These are phyloP conservation scores for Annulohypoxylon stygium DNA, from an alignment of 495 filamentous ascomycete genomes.

Conservation along the genomic window DNA sequence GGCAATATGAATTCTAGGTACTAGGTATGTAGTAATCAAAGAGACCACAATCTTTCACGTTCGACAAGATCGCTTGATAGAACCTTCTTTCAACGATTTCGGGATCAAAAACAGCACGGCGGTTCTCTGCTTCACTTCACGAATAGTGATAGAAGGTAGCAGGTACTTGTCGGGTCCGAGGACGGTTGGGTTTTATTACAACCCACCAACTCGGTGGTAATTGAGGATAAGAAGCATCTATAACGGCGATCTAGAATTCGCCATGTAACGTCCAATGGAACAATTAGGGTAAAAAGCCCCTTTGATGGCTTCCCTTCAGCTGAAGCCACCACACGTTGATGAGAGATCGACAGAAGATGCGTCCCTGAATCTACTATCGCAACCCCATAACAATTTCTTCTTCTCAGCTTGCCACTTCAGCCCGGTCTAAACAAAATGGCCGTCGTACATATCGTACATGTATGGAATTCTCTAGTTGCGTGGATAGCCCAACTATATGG, in stretches of 20 bases:
- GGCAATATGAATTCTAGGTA: background rate
- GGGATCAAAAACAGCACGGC: background rate
- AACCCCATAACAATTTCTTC: background rate
- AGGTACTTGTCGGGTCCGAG: slow-evolving; percentile 2
- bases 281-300: slow-evolving; percentile 10
- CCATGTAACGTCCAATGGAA: slow-evolving; percentile 19
- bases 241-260: background rate
- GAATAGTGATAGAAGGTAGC: background rate
- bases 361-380: slow-evolving; percentile 14
- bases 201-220: background rate
- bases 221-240: background rate
- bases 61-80: background rate
- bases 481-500: background rate
- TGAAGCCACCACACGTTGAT: background rate
- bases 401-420: background rate
- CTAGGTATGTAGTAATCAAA: slow-evolving; percentile 1
- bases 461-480: background rate
- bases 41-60: slow-evolving; percentile 1
- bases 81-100: slow-evolving; percentile 3
- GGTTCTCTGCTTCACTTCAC: background rate
- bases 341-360: background rate
- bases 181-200: background rate
- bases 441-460: background rate
- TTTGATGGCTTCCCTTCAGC: slow-evolving; percentile 9
- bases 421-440: background rate